A percentile compares a stretch with the other conserved stretches of the same genome.
Conservation (phyloP, 176 grass and related monocot species). For the Oropetium thomaeum region DNA sequence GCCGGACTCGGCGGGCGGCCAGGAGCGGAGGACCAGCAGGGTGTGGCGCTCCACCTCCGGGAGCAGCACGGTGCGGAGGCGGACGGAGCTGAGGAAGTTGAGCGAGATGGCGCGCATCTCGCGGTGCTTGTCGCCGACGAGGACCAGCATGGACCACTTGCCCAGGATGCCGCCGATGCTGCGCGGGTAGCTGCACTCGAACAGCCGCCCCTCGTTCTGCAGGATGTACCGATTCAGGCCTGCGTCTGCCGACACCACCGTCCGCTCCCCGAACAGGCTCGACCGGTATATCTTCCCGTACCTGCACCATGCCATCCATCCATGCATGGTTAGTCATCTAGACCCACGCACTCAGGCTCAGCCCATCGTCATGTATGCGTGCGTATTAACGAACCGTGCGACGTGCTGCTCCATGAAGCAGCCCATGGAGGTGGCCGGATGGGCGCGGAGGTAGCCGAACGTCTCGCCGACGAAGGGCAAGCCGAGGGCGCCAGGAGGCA, state of each 20-base stretch:
- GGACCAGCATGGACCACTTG: slow-evolving; percentile 91
- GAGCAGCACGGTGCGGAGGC: slow-evolving; percentile 67
- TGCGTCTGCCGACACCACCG: slow-evolving; percentile 87
- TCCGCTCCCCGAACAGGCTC: slow-evolving; percentile 78
- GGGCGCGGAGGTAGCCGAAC: slow-evolving; percentile 75
- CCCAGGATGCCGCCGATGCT: slow-evolving; percentile 92
- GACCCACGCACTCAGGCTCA: no score
- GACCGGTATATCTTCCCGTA: slow-evolving; percentile 85
- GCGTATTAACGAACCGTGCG: slow-evolving; percentile 47
- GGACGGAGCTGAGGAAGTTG: slow-evolving; percentile 83
- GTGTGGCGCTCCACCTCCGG: slow-evolving; percentile 87
- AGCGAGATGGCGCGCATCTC: slow-evolving; percentile 86
- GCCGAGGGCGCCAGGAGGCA: slow-evolving; percentile 59
- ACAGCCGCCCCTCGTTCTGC: slow-evolving; percentile 82
- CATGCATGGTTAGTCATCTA: neutral
- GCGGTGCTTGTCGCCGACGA: slow-evolving; percentile 66
- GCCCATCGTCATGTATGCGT: neutral
- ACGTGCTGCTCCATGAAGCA: slow-evolving; percentile 77
- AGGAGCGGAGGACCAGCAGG: slow-evolving; percentile 55
- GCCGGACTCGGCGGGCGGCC: slow-evolving; percentile 17
- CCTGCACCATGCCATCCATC: slow-evolving; percentile 39
- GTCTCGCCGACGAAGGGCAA: slow-evolving; percentile 86
- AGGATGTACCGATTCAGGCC: slow-evolving; percentile 88
- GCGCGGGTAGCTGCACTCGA: slow-evolving; percentile 92
- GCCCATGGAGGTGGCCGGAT: slow-evolving; percentile 71